phyloP scores from a whole-genome alignment of 108 stramenopile genomes.

The Pseudonitzschia delicatissima region DNA sequence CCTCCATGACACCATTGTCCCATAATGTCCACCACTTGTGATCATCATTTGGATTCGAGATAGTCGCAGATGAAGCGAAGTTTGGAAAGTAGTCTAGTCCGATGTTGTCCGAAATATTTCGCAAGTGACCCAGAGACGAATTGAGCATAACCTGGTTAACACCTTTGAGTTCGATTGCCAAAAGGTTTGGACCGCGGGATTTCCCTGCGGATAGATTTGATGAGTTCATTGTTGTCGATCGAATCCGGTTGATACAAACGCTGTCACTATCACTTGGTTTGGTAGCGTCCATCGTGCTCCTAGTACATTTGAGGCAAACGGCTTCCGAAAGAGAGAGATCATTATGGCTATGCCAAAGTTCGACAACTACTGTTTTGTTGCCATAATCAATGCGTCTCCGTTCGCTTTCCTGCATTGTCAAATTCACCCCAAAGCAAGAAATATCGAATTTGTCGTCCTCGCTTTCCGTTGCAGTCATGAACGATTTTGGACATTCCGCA shows the following conservation, averaged over 20 bases:
- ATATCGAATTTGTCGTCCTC: neutral
- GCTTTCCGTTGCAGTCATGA: neutral
- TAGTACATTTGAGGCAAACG: neutral
- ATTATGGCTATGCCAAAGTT: neutral
- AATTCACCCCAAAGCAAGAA: conserved; percentile 16
- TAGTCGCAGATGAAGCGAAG: neutral
- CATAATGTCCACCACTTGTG: neutral
- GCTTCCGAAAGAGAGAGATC: conserved; percentile 7
- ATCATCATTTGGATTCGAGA: neutral
- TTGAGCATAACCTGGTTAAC: conserved; percentile 6
- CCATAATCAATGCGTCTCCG: neutral
- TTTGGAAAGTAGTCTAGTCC: conserved; percentile 33
- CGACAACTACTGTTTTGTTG: neutral
- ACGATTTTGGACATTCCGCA: neutral
- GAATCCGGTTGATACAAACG: neutral
- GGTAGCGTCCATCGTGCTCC: neutral
- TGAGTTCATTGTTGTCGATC: neutral
- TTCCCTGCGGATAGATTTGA: neutral
- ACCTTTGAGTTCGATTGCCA: conserved; percentile 8
- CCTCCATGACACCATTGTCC: conserved; percentile 22
- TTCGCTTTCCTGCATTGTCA: neutral
- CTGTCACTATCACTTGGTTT: neutral
- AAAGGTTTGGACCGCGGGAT: neutral
- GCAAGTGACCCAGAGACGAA: conserved; percentile 9
- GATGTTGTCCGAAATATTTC: neutral